Conservation (phyloP, 2,329 filamentous ascomycete genomes). For the Clonostachys byssicola region DNA sequence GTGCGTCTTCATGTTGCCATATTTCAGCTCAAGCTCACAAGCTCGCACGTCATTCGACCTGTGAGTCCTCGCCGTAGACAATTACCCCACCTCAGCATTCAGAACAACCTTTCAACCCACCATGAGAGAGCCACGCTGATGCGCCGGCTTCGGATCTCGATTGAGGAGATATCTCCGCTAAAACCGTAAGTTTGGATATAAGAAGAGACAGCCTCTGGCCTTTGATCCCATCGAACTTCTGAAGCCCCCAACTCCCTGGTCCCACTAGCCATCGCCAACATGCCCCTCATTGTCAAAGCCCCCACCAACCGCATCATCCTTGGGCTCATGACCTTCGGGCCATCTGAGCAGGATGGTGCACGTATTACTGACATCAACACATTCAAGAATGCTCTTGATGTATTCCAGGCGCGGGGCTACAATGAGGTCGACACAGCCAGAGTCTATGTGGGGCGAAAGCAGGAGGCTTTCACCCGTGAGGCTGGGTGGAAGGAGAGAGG, state of each 20-base stretch:
- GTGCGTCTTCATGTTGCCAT: no score
- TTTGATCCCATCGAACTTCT: background rate
- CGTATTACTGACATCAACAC: constrained; percentile 65
- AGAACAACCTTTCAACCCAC: no score
- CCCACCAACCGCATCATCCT: constrained; percentile 69
- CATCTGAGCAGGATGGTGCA: constrained; percentile 56
- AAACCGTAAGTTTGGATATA: background rate
- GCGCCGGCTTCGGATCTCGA: no score
- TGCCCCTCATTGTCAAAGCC: constrained; percentile 39
- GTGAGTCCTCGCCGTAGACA: no score
- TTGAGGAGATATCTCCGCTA: no score
- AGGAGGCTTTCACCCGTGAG: constrained; percentile 75
- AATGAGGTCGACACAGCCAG: constrained; percentile 83
- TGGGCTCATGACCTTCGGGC: constrained; percentile 82
- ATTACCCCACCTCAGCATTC: no score
- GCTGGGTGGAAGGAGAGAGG: constrained; percentile 77
- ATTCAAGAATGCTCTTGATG: constrained; percentile 68
- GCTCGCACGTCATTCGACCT: no score
- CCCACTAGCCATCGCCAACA: constrained; percentile 14
- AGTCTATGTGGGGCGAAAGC: constrained; percentile 64
- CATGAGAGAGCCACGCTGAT: no score
- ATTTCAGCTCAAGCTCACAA: no score
- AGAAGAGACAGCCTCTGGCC: background rate
- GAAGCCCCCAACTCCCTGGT: background rate
- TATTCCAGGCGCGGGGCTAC: constrained; percentile 75